Percentiles rank a stretch among this genome's conserved stretches.
Evolutionary conservation across 2,329 filamentous ascomycete genomes (phyloP).

Genomic region (Cryphonectria radicalis): DNA sequence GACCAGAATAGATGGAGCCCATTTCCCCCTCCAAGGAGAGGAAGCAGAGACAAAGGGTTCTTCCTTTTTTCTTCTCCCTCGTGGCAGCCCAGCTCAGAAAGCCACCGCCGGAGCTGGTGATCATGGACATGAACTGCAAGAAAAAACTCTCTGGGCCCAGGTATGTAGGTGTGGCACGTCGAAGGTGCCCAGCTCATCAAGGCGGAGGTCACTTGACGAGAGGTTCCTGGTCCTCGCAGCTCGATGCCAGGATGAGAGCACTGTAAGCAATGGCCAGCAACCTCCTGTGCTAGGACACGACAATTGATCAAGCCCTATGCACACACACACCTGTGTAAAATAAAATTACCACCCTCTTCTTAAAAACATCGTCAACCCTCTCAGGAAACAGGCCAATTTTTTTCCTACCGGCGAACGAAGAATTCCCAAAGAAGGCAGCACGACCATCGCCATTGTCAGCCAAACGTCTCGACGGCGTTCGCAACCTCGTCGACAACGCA

Average conservation of each 20-base stretch:
- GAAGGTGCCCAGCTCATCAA: neutral
- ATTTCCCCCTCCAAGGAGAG: neutral
- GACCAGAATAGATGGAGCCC: neutral
- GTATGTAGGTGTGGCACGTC: neutral
- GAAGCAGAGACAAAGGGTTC: neutral
- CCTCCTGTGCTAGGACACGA: neutral
- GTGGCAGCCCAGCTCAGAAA: neutral
- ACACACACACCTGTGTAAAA: neutral
- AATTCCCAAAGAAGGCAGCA: neutral
- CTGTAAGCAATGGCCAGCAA: neutral
- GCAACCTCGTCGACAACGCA: neutral
- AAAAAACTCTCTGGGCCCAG: neutral
- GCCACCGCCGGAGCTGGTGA: neutral
- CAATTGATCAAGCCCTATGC: neutral
- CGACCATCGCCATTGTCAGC: neutral
- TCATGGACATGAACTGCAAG: neutral
- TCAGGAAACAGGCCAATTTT: neutral
- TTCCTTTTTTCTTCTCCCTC: neutral
- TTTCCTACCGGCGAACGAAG: neutral
- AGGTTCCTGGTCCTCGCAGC: neutral
- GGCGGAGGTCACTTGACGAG: neutral
- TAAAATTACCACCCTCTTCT: neutral
- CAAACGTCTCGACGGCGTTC: too few species aligned
- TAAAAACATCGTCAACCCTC: neutral
- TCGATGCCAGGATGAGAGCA: neutral